Evolutionary conservation across 495 filamentous ascomycete genomes (phyloP).

Genomic region (Podospora pseudoanserina): DNA sequence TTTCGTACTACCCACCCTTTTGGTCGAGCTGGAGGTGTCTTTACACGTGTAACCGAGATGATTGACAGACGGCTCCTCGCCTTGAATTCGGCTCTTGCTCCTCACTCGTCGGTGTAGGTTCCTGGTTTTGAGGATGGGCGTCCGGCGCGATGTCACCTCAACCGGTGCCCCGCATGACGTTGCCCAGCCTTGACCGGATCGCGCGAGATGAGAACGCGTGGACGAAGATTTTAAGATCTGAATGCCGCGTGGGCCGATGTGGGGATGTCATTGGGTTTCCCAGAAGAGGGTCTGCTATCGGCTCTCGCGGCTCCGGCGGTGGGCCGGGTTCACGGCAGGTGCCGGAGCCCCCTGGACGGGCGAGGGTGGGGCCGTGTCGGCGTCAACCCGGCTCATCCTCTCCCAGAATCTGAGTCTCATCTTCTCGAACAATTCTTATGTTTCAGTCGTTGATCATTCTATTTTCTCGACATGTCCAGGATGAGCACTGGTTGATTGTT

Average conservation of each 20-base stretch:
- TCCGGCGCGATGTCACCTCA: constrained; percentile 17
- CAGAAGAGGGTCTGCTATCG: background rate
- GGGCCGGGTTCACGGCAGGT: background rate
- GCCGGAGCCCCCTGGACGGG: background rate
- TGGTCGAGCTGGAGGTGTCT: background rate
- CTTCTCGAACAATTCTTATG: background rate
- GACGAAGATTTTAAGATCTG: background rate
- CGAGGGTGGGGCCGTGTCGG: too few species aligned
- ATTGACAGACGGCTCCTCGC: background rate
- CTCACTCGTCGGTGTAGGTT: background rate
- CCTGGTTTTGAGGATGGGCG: constrained; percentile 1
- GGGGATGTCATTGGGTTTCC: background rate
- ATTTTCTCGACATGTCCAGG: background rate
- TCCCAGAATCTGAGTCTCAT: background rate
- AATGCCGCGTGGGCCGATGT: background rate
- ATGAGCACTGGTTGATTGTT: background rate
- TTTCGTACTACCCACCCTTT: background rate
- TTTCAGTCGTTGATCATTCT: background rate
- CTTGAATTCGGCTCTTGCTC: background rate
- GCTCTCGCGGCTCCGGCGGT: background rate
- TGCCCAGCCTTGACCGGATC: constrained; percentile 9
- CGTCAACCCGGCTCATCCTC: too few species aligned
- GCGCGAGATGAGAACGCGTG: background rate
- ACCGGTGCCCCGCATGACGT: constrained; percentile 2
- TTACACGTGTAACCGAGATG: background rate